phyloP scores from a whole-genome alignment of 495 filamentous ascomycete species.

The Cercophora samala region DNA sequence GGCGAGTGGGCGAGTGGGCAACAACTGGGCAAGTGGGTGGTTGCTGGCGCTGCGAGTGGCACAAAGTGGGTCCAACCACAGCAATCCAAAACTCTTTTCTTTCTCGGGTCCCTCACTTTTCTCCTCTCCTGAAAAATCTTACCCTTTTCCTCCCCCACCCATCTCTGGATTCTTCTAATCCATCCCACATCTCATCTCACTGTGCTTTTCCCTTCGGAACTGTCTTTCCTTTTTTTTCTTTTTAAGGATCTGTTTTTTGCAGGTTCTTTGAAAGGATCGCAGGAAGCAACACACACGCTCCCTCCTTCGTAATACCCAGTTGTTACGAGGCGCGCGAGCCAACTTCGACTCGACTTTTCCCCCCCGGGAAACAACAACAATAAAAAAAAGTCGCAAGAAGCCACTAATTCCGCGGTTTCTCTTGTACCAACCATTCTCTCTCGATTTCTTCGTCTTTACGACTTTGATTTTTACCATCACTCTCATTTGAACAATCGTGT shows the following conservation, averaged over 20 bases:
- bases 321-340: conserved; percentile 21
- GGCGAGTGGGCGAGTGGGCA: too few species aligned
- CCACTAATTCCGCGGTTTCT: conserved; percentile 16
- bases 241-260: conserved; percentile 35
- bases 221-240: conserved; percentile 38
- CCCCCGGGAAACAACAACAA: conserved; percentile 13
- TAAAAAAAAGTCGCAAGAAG: conserved; percentile 12
- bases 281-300: conserved; percentile 33
- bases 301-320: conserved; percentile 31
- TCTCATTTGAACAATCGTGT: conserved; percentile 38
- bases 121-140: conserved; percentile 32
- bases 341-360: conserved; percentile 1
- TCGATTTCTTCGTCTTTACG: conserved; percentile 35
- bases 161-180: conserved; percentile 37
- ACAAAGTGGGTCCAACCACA: conserved; percentile 27
- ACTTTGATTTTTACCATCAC: conserved; percentile 27
- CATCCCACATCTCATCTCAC: conserved; percentile 22
- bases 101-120: conserved; percentile 31
- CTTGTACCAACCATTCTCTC: conserved; percentile 25
- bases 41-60: background rate
- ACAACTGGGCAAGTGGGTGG: background rate
- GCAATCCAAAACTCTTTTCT: conserved; percentile 38
- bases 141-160: conserved; percentile 25
- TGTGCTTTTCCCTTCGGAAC: conserved; percentile 26
- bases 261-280: conserved; percentile 41